Base-by-base conservation (phyloP, 2,329 filamentous ascomycete genomes). In the Arthrobotrys pseudoclavata region DNA sequence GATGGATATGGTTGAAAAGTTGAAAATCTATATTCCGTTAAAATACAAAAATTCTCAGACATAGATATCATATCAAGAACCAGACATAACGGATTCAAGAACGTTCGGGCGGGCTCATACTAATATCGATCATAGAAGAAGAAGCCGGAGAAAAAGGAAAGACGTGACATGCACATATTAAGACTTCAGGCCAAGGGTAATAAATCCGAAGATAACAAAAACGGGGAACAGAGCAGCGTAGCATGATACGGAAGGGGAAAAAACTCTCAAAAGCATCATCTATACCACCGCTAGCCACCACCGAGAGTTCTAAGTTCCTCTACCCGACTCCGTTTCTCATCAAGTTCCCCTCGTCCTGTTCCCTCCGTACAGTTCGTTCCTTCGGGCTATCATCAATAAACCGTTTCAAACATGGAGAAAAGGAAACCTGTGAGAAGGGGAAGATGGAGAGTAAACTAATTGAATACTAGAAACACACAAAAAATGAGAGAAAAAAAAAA, bases 191-290 rank as follows among this genome's bases (percentile, higher is more conserved):
- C 13, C 50, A 53, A 31, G 10, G 50, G 50, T 53, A 53, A 53
- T 24, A 77, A 76, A 68, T 79, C 72, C 80, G 82, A 82, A 84
- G n/a, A 82, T 82, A 83, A 83, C 79, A 79, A 81, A 79, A 66
- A 81, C 80, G 76, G 80, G 81, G 79, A 80, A 80, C 78, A 81
- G 47, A n/a, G 22, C 47, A 26, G 37, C 29, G 7, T 31, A 31
- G 7, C 22, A 53, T n/a, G 9, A 2, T 12, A 7, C 18, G 82
- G 79, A 80, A 80, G 80, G 77, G 72, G 79, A 74, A 79, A 79
- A 76, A 72, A 57, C 63, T 55, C 79, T 70, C 81, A 80, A 66
- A 78, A 79, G 24, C 50, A 81, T 68, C 81, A 79, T 80, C 79
- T 80, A 79, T 79, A 82, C 80, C 80, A 64, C 61, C 82, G 53